These are phyloP conservation scores for Albophoma yamanashiensis DNA, from an alignment of 2,329 filamentous ascomycete genomes.

Conservation along the genomic window DNA sequence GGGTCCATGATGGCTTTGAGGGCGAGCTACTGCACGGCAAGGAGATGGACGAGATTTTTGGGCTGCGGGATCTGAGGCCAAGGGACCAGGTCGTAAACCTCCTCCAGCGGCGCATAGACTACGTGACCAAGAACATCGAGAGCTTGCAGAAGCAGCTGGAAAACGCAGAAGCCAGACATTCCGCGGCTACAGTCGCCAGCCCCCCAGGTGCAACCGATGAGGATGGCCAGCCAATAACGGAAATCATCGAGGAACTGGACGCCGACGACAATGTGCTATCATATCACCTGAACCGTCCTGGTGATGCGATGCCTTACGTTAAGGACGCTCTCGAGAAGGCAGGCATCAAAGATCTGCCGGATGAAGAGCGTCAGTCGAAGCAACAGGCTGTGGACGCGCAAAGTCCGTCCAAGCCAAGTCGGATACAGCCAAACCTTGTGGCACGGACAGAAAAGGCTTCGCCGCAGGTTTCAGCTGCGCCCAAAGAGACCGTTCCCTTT, in stretches of 20 bases:
- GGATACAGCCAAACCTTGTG: neutral
- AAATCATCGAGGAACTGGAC: slow-evolving; percentile 87
- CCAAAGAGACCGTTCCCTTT: slow-evolving; percentile 54
- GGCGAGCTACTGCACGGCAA: slow-evolving; percentile 51
- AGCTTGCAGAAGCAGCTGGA: slow-evolving; percentile 65
- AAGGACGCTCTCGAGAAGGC: slow-evolving; percentile 65
- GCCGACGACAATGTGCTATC: slow-evolving; percentile 79
- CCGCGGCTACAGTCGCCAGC: slow-evolving; percentile 47
- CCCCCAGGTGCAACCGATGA: slow-evolving; percentile 54
- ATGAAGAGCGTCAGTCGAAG: slow-evolving; percentile 2
- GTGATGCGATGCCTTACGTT: slow-evolving; percentile 55
- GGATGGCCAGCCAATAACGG: slow-evolving; percentile 67
- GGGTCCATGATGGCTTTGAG: slow-evolving; percentile 47
- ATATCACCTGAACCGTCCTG: slow-evolving; percentile 54
- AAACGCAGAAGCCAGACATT: slow-evolving; percentile 57
- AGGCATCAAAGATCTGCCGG: slow-evolving; percentile 45
- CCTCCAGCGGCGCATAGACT: slow-evolving; percentile 67
- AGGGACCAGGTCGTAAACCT: slow-evolving; percentile 46
- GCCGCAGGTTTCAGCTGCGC: neutral
- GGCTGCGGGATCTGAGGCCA: slow-evolving; percentile 14
- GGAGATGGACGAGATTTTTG: slow-evolving; percentile 39
- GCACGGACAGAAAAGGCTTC: neutral
- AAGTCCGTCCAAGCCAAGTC: neutral
- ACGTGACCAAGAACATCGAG: slow-evolving; percentile 72
- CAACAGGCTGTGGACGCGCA: neutral